phyloP scores from a whole-genome alignment of 176 grass and related monocot species.

The Avena insularis region DNA sequence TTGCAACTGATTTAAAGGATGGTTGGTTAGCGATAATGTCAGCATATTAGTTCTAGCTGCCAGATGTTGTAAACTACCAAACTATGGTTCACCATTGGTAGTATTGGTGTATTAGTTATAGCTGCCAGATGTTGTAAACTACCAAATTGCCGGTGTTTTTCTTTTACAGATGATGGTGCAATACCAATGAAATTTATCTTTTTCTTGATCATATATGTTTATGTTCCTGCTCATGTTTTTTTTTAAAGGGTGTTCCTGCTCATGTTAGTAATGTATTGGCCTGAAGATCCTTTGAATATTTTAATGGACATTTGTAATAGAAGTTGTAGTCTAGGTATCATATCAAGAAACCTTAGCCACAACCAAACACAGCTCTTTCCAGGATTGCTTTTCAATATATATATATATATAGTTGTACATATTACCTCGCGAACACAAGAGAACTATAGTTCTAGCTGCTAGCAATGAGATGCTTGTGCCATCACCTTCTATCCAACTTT shows the following conservation, averaged over 20 bases:
- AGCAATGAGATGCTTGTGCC: slow-evolving; percentile 3
- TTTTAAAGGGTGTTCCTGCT: not conserved
- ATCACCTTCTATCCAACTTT: not conserved
- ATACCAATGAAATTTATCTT: slow-evolving; percentile 19
- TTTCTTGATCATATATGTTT: not conserved
- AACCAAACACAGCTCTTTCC: not conserved
- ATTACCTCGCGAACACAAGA: not conserved
- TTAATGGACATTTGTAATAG: too few species aligned
- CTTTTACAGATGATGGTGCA: slow-evolving; percentile 30
- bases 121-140: slow-evolving; percentile 39
- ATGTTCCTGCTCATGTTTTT: not conserved
- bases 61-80: slow-evolving; percentile 31
- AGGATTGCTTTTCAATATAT: not conserved
- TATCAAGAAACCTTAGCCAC: not conserved
- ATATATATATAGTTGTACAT: not conserved
- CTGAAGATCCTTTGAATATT: not conserved
- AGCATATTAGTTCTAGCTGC: not conserved
- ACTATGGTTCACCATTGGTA: slow-evolving; percentile 13
- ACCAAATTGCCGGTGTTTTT: slow-evolving; percentile 4
- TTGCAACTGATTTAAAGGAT: not conserved
- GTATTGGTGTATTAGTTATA: not conserved
- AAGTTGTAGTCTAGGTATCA: not conserved
- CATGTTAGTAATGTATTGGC: not conserved
- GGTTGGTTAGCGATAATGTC: not conserved
- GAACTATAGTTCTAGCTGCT: slow-evolving; percentile 24